Evolutionary conservation across 257 asterid genomes (phyloP).

Genomic region (Gardenia jasminoides): DNA sequence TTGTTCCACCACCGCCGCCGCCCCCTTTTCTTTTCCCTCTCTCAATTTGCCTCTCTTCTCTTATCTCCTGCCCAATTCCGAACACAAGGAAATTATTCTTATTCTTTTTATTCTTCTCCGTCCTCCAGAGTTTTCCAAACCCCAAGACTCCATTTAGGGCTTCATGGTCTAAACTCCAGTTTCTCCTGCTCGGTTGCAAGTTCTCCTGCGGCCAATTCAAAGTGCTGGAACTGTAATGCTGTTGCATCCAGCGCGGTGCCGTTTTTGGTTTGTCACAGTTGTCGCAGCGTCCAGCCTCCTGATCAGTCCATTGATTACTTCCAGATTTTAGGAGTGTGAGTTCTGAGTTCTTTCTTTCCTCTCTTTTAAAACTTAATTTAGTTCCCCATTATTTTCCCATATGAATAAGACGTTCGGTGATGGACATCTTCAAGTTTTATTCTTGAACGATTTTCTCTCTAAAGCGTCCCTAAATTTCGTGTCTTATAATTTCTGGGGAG

Average conservation of each 20-base stretch:
- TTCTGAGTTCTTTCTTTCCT: conserved; percentile 4
- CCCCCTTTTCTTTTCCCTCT: conserved; percentile 8
- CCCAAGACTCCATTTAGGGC: conserved; percentile 19
- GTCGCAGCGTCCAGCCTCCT: conserved; percentile 80
- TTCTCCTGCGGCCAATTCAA: conserved; percentile 20
- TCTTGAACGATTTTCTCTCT: background rate
- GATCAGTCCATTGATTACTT: conserved; percentile 64
- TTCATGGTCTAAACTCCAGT: conserved; percentile 4
- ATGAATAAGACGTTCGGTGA: background rate
- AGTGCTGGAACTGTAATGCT: conserved; percentile 81
- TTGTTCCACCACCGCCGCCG: conserved; percentile 18
- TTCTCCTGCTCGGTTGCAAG: conserved; percentile 39
- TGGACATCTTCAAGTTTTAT: background rate
- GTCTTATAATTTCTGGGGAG: conserved; percentile 41
- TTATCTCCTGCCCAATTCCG: conserved; percentile 11
- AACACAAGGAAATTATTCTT: conserved; percentile 20
- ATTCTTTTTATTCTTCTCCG: conserved; percentile 6
- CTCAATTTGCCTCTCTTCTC: conserved; percentile 20
- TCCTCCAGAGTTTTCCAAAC: conserved; percentile 20
- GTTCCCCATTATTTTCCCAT: background rate
- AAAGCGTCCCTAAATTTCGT: background rate
- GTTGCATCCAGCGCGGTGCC: conserved; percentile 37
- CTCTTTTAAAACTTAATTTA: too few species aligned
- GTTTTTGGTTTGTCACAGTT: conserved; percentile 71
- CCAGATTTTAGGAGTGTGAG: conserved; percentile 81